phyloP scores from a whole-genome alignment of 306 rosid genomes.

The Senna siamea region DNA sequence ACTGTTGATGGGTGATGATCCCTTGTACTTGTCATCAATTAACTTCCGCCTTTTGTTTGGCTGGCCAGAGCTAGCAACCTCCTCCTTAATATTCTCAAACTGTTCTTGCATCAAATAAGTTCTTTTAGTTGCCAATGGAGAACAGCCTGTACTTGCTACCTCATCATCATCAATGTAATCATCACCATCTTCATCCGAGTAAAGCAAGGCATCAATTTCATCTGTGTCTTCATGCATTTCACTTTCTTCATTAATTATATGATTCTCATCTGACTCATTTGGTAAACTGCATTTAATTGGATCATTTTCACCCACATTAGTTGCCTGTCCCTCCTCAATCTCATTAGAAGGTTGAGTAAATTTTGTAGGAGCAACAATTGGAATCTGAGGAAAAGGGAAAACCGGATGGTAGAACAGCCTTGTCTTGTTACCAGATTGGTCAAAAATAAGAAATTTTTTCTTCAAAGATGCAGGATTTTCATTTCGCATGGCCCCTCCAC shows the following conservation, averaged over 20 bases:
- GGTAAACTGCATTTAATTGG: constrained; percentile 37
- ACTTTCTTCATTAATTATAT: constrained; percentile 51
- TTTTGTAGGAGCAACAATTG: constrained; percentile 39
- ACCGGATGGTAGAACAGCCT: constrained; percentile 63
- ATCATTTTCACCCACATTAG: constrained; percentile 38
- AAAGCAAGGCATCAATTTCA: constrained; percentile 85
- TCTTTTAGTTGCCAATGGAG: constrained; percentile 51
- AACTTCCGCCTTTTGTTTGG: constrained; percentile 70
- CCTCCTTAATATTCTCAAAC: constrained; percentile 47
- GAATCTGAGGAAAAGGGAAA: constrained; percentile 50
- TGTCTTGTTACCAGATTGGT: constrained; percentile 69
- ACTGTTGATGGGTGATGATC: constrained; percentile 47
- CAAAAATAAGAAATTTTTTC: constrained; percentile 71
- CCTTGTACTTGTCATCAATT: constrained; percentile 48
- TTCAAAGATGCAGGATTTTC: constrained; percentile 47
- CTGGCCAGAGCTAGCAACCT: constrained; percentile 52
- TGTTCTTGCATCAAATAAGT: constrained; percentile 45
- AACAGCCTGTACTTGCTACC: constrained; percentile 73
- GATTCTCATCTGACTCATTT: constrained; percentile 52
- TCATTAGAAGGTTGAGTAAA: constrained; percentile 33
- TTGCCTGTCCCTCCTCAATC: constrained; percentile 31
- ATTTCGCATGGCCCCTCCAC: constrained; percentile 43
- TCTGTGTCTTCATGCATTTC: constrained; percentile 91
- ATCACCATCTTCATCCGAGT: constrained; percentile 62
- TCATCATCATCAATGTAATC: constrained; percentile 60